A percentile compares a stretch with the other conserved stretches of the same genome.
phyloP scores from a whole-genome alignment of 768 basidiomycete species.

The Mrakia hoshinonis region DNA sequence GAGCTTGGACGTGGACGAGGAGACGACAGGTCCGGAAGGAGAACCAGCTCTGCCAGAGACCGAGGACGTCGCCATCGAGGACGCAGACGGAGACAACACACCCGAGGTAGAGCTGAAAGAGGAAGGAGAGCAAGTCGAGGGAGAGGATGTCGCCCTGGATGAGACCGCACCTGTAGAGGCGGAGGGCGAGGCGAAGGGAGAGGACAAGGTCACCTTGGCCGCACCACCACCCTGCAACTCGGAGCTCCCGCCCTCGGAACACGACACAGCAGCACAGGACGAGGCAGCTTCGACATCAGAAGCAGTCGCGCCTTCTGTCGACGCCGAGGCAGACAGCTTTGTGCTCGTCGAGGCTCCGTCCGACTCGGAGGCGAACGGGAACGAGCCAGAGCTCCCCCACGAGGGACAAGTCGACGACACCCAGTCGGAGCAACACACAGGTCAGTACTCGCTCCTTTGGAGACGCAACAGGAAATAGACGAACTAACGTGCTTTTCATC shows the following conservation, averaged over 20 bases:
- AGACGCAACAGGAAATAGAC: no score
- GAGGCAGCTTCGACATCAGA: background rate
- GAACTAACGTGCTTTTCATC: background rate
- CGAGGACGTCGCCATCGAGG: background rate
- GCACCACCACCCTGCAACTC: background rate
- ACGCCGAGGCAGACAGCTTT: background rate
- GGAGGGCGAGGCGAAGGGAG: background rate
- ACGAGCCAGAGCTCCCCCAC: background rate
- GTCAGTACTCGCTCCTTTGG: background rate
- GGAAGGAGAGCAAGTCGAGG: background rate
- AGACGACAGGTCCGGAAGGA: no score
- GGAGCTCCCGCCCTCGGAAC: background rate
- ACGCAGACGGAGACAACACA: background rate
- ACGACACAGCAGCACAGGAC: background rate
- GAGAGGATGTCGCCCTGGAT: background rate
- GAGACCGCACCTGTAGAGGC: background rate
- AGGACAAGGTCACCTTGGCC: background rate
- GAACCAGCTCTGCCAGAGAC: background rate
- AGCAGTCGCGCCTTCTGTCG: background rate
- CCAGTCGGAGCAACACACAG: background rate
- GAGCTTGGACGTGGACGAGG: background rate
- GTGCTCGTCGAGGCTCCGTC: conserved; percentile 7
- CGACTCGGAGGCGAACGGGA: conserved; percentile 9
- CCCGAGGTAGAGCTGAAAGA: background rate
- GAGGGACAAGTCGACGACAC: background rate